phyloP scores from a whole-genome alignment of 257 asterid species.

The Solanum clarkiae region DNA sequence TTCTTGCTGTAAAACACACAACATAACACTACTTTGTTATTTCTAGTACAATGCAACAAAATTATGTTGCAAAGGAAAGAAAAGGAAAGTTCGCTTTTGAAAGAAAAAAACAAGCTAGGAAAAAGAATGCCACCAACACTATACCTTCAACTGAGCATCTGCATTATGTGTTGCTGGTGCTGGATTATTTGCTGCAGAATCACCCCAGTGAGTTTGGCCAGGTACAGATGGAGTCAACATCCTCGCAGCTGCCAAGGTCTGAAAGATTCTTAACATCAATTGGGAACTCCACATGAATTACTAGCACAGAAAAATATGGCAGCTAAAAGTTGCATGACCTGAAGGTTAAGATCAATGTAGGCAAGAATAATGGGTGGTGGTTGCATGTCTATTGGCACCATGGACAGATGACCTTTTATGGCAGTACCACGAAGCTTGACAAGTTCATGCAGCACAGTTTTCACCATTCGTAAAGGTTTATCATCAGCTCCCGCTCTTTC shows the following conservation, averaged over 20 bases:
- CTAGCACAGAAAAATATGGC: neutral
- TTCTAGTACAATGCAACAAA: neutral
- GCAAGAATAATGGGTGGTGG: conserved; percentile 98
- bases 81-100: neutral
- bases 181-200: conserved; percentile 67
- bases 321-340: conserved; percentile 29
- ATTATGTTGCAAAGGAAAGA: neutral
- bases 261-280: conserved; percentile 7
- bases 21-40: neutral
- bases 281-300: neutral
- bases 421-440: conserved; percentile 99
- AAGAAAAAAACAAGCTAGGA: neutral
- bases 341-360: conserved; percentile 95
- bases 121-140: neutral
- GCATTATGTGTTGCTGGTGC: conserved; percentile 80
- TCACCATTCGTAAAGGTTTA: conserved; percentile 98
- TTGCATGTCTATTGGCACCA: conserved; percentile 97
- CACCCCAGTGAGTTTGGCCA: conserved; percentile 96
- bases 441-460: conserved; percentile 96
- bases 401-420: conserved; percentile 93
- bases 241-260: conserved; percentile 99
- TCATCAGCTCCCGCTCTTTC: conserved; percentile 99
- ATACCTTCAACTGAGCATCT: conserved; percentile 88
- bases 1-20: conserved; percentile 67
- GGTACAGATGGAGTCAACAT: conserved; percentile 96